Conservation (phyloP, 805 yeast species). For the Saccharomycopsis fodiens region DNA sequence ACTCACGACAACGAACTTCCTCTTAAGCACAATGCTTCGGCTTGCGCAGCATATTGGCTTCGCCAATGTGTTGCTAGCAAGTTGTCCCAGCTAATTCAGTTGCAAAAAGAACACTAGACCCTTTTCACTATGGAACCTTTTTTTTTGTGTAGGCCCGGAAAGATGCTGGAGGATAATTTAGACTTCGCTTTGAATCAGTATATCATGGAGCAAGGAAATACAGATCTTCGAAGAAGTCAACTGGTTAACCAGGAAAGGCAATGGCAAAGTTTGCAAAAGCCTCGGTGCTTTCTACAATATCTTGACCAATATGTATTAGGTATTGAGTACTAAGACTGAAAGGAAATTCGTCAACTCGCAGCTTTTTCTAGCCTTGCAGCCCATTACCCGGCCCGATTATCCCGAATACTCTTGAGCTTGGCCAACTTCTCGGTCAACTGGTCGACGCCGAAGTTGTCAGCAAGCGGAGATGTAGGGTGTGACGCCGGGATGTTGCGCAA, state of each 20-base stretch:
- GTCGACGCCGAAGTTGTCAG: background rate
- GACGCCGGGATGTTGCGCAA: slow-evolving; percentile 2
- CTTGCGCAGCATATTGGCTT: no score
- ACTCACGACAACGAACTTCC: no score
- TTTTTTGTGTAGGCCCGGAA: background rate
- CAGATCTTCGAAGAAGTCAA: slow-evolving; percentile 44
- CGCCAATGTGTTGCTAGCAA: no score
- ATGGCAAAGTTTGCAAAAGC: no score
- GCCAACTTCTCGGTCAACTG: slow-evolving; percentile 6
- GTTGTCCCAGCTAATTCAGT: no score
- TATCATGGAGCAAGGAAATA: slow-evolving; percentile 33
- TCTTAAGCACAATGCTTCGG: no score
- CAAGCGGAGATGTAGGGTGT: background rate
- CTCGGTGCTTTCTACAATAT: no score
- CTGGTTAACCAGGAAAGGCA: no score
- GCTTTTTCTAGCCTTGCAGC: no score
- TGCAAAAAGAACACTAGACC: background rate
- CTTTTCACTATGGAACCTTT: background rate
- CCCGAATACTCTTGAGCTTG: background rate
- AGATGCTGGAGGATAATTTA: slow-evolving; percentile 24
- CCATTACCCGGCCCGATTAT: no score
- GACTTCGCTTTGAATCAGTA: slow-evolving; percentile 45
- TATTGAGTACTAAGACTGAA: background rate
- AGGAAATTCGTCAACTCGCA: background rate
- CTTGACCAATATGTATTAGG: background rate